Evolutionary conservation across 1,139 yeast genomes (phyloP), one percentile per base, ranked within the genome.

Genomic region (Pichiaceae sp.): DNA sequence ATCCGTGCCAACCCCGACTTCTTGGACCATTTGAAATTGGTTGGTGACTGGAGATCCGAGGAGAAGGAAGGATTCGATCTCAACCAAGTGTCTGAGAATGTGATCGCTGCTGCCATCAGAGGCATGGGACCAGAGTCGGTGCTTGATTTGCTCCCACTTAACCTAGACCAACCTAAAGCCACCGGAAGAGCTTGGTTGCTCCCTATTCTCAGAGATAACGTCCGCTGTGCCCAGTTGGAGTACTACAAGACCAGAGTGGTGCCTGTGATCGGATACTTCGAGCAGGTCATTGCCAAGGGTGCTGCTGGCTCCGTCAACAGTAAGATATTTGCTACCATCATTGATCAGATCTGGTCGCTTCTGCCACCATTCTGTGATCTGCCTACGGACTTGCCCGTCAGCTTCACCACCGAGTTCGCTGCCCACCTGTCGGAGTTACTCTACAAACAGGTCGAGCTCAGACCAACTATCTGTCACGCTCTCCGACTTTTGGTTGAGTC

Each of bases 161-260:
- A 89, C 53, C 68, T 91, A 50, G 62, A 69, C 20, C 65, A 68
- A 33, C 66, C 76, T 4, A 57, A 66, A 17, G 62, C 63, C 16
- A 60, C 60, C 17, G 95, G 95, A 35, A 75, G 97, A 58, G 96
- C 96, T 34, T 91, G 97, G 97, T 56, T 91, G 49, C 70, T 91
- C 44, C 98, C 98, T n/a, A 58, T 93, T 27, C 71, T 91, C 43
- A 80, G 97, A 61, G 96, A 89, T 50, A 78, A 84, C 52, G 83
- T 86, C 21, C 72, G 78, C 48, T 72, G 75, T 53, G 81, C 96
- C 1, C 69, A 72, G 39, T 65, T 93, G 39, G 66, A 70, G 0
- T 85, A 68, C 54, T 91, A 75, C 60, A 70, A 72, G 42, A 57
- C 60, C 18, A 68, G 76, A 29, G 70, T 93, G 41, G 62, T 83